A percentile compares a stretch with the other conserved stretches of the same genome.
These are phyloP conservation scores for Tetrapisispora fleetii DNA, from an alignment of 805 yeast genomes.

Conservation along the genomic window DNA sequence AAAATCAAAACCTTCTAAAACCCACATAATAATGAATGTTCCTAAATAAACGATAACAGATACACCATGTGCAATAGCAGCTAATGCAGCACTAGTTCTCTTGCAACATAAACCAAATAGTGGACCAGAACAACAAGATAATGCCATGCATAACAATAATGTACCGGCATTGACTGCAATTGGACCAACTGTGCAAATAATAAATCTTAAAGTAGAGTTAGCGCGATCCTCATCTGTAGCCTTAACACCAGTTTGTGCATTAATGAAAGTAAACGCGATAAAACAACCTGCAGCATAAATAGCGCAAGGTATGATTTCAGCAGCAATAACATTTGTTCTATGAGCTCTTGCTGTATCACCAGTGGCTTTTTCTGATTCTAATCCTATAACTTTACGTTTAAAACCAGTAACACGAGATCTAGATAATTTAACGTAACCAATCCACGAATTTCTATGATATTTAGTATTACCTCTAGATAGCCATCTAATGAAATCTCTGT, in stretches of 20 bases:
- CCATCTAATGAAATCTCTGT: constrained; percentile 88
- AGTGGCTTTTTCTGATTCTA: constrained; percentile 68
- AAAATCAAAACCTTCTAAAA: constrained; percentile 84
- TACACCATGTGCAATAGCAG: constrained; percentile 93
- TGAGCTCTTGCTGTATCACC: constrained; percentile 81
- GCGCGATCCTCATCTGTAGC: constrained; percentile 39
- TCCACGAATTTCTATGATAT: constrained; percentile 85
- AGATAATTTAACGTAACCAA: constrained; percentile 68
- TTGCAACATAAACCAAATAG: constrained; percentile 87
- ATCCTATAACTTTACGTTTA: constrained; percentile 63
- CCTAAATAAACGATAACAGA: constrained; percentile 80
- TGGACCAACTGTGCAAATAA: constrained; percentile 81
- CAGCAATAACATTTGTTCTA: constrained; percentile 58
- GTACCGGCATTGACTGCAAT: constrained; percentile 83
- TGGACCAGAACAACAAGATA: constrained; percentile 97
- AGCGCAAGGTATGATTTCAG: constrained; percentile 62
- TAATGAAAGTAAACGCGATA: constrained; percentile 68
- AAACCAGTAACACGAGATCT: constrained; percentile 82
- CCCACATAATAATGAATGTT: constrained; percentile 94
- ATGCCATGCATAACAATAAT: constrained; percentile 57
- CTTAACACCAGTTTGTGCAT: constrained; percentile 76
- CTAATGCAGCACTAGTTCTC: constrained; percentile 91
- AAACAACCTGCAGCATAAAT: constrained; percentile 71
- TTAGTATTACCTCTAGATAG: constrained; percentile 81
- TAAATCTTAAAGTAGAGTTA: constrained; percentile 60